phyloP scores from a whole-genome alignment of 2,329 filamentous ascomycete species.

The Curvularia eragrostidis region DNA sequence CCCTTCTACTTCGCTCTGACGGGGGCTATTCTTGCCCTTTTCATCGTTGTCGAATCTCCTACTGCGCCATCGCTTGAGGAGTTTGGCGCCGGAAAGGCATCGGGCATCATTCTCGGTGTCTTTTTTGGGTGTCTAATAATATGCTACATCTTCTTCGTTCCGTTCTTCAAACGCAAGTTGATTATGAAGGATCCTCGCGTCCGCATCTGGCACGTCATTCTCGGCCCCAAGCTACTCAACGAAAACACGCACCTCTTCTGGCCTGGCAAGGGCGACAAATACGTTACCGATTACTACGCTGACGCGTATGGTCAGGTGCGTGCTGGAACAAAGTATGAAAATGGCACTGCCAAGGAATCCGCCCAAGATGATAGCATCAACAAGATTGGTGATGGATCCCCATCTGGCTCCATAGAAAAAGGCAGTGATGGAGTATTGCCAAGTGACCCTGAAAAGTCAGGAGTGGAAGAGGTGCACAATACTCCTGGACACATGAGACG shows the following conservation, averaged over 20 bases:
- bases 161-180: constrained; percentile 39
- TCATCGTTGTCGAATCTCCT: constrained; percentile 62
- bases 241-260: constrained; percentile 52
- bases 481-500: constrained; percentile 27
- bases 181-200: constrained; percentile 35
- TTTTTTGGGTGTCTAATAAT: constrained; percentile 32
- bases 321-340: constrained; percentile 22
- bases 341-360: constrained; percentile 2
- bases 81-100: constrained; percentile 40
- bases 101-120: constrained; percentile 37
- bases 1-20: constrained; percentile 60
- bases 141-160: constrained; percentile 39
- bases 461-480: constrained; percentile 11
- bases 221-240: constrained; percentile 51
- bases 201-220: constrained; percentile 34
- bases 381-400: constrained; percentile 10
- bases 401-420: constrained; percentile 6
- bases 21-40: constrained; percentile 60
- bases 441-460: constrained; percentile 15
- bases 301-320: constrained; percentile 36
- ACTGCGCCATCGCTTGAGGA: constrained; percentile 39
- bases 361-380: constrained; percentile 15
- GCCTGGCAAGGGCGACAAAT: constrained; percentile 47
- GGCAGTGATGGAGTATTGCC: not conserved
- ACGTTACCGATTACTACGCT: constrained; percentile 53